phyloP scores from a whole-genome alignment of 108 stramenopile genomes.

The Thalassiosira profunda region DNA sequence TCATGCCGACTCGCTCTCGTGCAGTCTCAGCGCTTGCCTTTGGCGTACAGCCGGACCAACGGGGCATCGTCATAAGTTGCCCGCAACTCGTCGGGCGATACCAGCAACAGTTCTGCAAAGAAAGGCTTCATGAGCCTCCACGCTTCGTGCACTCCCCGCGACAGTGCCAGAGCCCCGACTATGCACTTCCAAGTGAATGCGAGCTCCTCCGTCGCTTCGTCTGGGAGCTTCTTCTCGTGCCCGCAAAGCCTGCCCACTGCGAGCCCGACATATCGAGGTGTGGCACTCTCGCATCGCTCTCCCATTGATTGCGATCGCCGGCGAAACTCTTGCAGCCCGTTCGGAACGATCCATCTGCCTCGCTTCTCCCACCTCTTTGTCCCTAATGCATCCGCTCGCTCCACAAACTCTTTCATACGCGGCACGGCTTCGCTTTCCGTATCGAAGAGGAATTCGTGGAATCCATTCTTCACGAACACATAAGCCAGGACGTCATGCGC shows the following conservation, averaged over 20 bases:
- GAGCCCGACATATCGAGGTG: constrained; percentile 50
- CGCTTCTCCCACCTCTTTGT: constrained; percentile 26
- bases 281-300: not conserved
- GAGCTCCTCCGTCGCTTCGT: constrained; percentile 44
- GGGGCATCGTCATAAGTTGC: not conserved
- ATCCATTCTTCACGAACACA: constrained; percentile 49
- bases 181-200: constrained; percentile 63
- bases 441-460: constrained; percentile 59
- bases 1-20: too few relatives aligned
- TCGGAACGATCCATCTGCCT: constrained; percentile 36
- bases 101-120: constrained; percentile 53
- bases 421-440: constrained; percentile 16
- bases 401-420: constrained; percentile 12
- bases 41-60: too few relatives aligned
- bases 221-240: constrained; percentile 30
- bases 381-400: constrained; percentile 41
- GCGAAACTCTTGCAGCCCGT: constrained; percentile 39
- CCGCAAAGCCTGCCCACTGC: constrained; percentile 61
- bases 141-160: constrained; percentile 47
- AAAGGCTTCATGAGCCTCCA: constrained; percentile 45
- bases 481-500: constrained; percentile 59
- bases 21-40: too few relatives aligned
- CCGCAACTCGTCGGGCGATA: constrained; percentile 55
- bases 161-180: constrained; percentile 57
- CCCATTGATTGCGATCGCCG: constrained; percentile 4